Conservation (phyloP, 805 yeast species). For the Huiozyma sinensis region DNA sequence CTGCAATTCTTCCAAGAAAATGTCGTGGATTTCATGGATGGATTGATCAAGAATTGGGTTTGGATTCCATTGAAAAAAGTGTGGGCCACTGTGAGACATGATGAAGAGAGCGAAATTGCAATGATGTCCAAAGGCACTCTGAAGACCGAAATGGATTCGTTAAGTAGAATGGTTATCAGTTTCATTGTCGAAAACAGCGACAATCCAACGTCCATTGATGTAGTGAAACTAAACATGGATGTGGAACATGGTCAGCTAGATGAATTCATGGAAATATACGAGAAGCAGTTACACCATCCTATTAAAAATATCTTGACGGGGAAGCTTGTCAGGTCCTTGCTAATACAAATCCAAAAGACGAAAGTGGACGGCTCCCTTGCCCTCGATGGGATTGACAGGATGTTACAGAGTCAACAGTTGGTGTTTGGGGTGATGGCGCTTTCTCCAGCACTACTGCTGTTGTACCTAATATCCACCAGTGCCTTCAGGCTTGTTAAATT, state of each 20-base stretch:
- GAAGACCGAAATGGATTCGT: slow-evolving; percentile 63
- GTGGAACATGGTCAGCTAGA: slow-evolving; percentile 71
- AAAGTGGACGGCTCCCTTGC: slow-evolving; percentile 93
- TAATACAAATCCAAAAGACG: slow-evolving; percentile 91
- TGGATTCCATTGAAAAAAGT: slow-evolving; percentile 63
- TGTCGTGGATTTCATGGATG: slow-evolving; percentile 49
- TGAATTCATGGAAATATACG: slow-evolving; percentile 70
- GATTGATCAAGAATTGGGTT: slow-evolving; percentile 78
- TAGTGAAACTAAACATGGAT: slow-evolving; percentile 11
- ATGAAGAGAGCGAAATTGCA: slow-evolving; percentile 60
- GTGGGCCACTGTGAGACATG: slow-evolving; percentile 73
- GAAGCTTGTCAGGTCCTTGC: slow-evolving; percentile 57
- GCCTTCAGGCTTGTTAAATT: slow-evolving; percentile 20
- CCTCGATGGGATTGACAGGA: slow-evolving; percentile 78
- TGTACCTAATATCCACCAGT: slow-evolving; percentile 36
- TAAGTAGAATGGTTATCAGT: slow-evolving; percentile 81
- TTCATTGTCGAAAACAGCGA: slow-evolving; percentile 16
- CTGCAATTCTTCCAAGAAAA: slow-evolving; percentile 46
- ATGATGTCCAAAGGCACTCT: slow-evolving; percentile 72
- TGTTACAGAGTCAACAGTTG: slow-evolving; percentile 81
- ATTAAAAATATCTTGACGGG: slow-evolving; percentile 53
- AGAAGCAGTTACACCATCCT: slow-evolving; percentile 61
- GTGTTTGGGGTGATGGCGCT: slow-evolving; percentile 91
- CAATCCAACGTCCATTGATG: neutral
- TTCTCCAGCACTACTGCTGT: slow-evolving; percentile 59